Base-by-base conservation (phyloP, 139 green algal species). In the Chlamydomonas asymmetrica region DNA sequence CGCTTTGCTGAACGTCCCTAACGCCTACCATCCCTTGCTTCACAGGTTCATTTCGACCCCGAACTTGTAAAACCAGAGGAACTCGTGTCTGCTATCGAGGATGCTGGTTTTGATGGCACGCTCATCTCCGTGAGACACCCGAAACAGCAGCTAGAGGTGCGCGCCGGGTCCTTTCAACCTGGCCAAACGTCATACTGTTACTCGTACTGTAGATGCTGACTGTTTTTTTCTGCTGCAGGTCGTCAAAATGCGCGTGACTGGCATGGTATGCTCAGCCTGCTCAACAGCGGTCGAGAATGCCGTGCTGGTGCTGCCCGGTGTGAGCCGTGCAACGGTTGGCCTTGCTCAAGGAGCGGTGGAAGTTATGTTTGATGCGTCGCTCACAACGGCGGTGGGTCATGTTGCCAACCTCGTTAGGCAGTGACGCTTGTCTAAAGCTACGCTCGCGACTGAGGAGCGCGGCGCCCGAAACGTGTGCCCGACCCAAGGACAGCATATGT, bases 241-340 rank as follows among this genome's bases (percentile, higher is more conserved):
- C 5, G 39, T 69, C 13, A 66, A 70, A 10, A 16, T 82, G 52
- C 72, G 76, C 9, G 84, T 97, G 31, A 59, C 64, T 1, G 92
- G 93, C 63, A 96, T 98, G 92, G 87, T 91, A 45, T 97, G 92
- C 75, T 77, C 85, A 22, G 85, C 93, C 2, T 97, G 92, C 82
- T 87, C 80, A 7, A 71, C 56, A 7, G 84, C 83, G 6, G 84
- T 92, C 6, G 86, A 98, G 81, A 54, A 41, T 0, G 86, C 82
- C 27, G 75, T 97, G 67, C 34, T n/a, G n/a, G 74, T 41, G 9
- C 37, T 87, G 45, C 62, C 69, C 0, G 93, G 93, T 2, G 91
- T 97, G 9, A 57, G 54, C 18, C 37, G 50, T 22, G 91, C 76
- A 2, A 59, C 60, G 8, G 88, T 96, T 7, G 85, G 84, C 50